These are phyloP conservation scores for Gaultheria prostrata DNA, from an alignment of 148 eudicot species.

Conservation along the genomic window DNA sequence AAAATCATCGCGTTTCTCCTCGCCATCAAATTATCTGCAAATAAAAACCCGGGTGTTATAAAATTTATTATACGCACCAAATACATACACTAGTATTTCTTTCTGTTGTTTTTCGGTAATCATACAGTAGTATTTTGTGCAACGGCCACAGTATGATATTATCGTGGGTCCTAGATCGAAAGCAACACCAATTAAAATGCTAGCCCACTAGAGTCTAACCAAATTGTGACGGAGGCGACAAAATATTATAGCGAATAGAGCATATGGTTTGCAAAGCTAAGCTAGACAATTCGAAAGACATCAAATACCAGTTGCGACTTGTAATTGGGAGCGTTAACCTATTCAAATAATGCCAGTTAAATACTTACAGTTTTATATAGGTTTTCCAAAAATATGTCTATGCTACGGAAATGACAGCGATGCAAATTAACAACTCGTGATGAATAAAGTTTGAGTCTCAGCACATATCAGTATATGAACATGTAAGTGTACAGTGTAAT, in stretches of 20 bases:
- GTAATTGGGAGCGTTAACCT: background rate
- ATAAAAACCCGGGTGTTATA: background rate
- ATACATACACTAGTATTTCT: too few species aligned
- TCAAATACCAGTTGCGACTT: background rate
- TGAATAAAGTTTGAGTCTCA: too few species aligned
- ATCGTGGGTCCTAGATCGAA: background rate
- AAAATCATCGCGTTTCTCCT: conserved; percentile 36
- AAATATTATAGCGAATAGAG: background rate
- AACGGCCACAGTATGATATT: background rate
- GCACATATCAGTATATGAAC: background rate
- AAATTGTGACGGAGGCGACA: background rate
- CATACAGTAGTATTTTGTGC: too few species aligned
- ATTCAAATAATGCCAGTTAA: background rate
- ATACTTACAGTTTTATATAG: background rate
- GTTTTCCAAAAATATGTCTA: background rate
- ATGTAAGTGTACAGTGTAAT: background rate
- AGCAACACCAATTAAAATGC: background rate
- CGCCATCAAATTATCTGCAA: conserved; percentile 43
- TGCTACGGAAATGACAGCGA: background rate
- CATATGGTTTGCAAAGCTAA: background rate
- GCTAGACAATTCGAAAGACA: background rate
- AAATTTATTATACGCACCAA: background rate
- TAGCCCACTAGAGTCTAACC: background rate
- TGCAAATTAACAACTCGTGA: too few species aligned
- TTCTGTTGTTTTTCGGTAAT: too few species aligned